Conservation (phyloP, 148 eudicot species). For the Salicornia ramosissima region DNA sequence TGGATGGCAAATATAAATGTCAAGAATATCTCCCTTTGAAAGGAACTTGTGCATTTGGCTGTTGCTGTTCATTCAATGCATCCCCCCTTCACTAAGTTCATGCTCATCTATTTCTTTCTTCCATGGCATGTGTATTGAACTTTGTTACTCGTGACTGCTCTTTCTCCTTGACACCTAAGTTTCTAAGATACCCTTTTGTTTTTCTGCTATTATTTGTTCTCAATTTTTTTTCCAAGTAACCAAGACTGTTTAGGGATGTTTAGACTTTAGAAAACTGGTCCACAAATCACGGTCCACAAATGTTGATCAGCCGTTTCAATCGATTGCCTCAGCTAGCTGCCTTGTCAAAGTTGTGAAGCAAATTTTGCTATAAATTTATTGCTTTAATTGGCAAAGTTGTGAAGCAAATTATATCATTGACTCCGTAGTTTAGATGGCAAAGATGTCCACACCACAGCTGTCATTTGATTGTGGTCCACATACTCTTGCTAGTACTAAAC, state of each 20-base stretch:
- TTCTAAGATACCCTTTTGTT: background rate
- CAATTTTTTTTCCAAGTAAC: background rate
- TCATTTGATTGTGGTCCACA: too few relatives aligned
- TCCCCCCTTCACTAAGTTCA: background rate
- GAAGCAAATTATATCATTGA: background rate
- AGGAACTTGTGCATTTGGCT: conserved; percentile 24
- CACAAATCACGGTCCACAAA: background rate
- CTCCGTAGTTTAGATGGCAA: too few relatives aligned
- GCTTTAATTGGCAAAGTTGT: too few relatives aligned
- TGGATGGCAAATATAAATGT: conserved; percentile 18
- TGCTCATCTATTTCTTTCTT: conserved; percentile 22
- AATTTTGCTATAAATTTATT: too few relatives aligned
- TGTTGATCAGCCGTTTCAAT: background rate
- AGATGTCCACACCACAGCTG: too few relatives aligned
- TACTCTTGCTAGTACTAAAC: too few relatives aligned
- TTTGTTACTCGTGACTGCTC: conserved; percentile 26
- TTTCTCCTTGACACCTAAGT: conserved; percentile 10
- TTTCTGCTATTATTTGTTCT: background rate
- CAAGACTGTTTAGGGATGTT: background rate
- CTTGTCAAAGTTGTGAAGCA: too few relatives aligned
- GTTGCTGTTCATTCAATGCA: conserved; percentile 35
- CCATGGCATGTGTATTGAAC: conserved; percentile 16
- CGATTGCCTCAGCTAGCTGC: too few relatives aligned
- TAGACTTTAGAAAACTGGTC: background rate
- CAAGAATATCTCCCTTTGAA: conserved; percentile 20